Evolutionary conservation across 768 basidiomycete genomes (phyloP), one percentile per base, ranked within the genome.

Genomic region (Fomitopsis serialis): DNA sequence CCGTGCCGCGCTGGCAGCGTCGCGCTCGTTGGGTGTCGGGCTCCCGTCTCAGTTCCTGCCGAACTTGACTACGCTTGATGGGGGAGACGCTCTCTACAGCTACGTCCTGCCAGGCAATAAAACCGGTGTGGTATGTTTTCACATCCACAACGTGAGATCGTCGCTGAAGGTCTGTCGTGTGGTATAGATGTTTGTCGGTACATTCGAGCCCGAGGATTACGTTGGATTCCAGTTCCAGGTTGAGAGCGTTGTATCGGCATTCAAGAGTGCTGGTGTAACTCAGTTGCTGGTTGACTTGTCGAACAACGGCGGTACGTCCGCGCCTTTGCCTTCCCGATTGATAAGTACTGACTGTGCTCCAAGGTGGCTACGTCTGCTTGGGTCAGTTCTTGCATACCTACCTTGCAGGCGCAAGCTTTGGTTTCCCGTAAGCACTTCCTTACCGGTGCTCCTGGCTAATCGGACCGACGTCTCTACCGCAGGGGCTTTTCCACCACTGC

Each of bases 261-360:
- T 85, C 69, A 65, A 80, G 56, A 56, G 62, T 0, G 71, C 74
- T 1, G 78, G 78, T 3, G 78, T 82, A 11, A 76, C 71, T 0
- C 74, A 72, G 29, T 64, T 85, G 11, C 57, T 85, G 22, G 72
- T 86, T 37, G 84, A 85, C 62, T 61, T 84, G 32, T 78, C 78
- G 12, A 80, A 84, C 62, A 87, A 87, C 57, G 79, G 78, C 53
- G 84, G 83, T 77, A n/a, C n/a, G n/a, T n/a, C n/a, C n/a, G n/a
- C n/a, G n/a, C n/a, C 5, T 32, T 11, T 32, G 29, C 13, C 17
- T 29, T 17, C 29, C 35, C 17, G 8, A 19, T 23, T 44, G n/a
- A 0, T 3, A n/a, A 12, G 15, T n/a, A 11, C 29, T 32, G 34
- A 23, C 23, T n/a, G 5, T 15, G 23, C 2, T 37, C 50, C 7